Conservation (phyloP, 2,329 filamentous ascomycete species). For the Calonectria leucothoes region DNA sequence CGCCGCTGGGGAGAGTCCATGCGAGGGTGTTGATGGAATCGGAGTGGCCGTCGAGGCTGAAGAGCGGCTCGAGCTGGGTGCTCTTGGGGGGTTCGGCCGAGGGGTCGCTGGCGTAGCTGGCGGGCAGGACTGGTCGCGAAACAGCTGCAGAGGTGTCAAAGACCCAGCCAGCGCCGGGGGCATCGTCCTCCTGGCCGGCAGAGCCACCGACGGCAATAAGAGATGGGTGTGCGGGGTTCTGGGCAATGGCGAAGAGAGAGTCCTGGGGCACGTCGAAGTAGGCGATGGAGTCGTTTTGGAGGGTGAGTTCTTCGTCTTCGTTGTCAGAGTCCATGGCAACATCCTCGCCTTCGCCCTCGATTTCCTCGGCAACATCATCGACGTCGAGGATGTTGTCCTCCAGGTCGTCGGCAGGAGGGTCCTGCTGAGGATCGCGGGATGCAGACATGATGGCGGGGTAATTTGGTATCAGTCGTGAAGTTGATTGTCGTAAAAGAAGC, state of each 20-base stretch:
- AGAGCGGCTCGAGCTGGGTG: slow-evolving; percentile 72
- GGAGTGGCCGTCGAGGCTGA: slow-evolving; percentile 86
- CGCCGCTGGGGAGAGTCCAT: slow-evolving; percentile 86
- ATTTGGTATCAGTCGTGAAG: slow-evolving; percentile 14
- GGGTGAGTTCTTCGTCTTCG: slow-evolving; percentile 81
- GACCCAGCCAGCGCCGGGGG: slow-evolving; percentile 84
- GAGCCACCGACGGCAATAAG: slow-evolving; percentile 89
- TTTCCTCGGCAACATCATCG: slow-evolving; percentile 77
- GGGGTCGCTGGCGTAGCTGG: slow-evolving; percentile 77
- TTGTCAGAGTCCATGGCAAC: slow-evolving; percentile 84
- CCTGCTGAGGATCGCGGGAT: slow-evolving; percentile 35
- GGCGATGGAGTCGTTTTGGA: slow-evolving; percentile 92
- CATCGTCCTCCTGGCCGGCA: slow-evolving; percentile 68
- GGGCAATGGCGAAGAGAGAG: slow-evolving; percentile 93
- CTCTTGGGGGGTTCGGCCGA: slow-evolving; percentile 63
- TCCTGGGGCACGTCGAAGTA: slow-evolving; percentile 93
- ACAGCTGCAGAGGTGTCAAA: slow-evolving; percentile 78
- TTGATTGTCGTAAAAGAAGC: neutral
- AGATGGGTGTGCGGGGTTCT: slow-evolving; percentile 82
- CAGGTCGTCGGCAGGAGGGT: slow-evolving; percentile 23
- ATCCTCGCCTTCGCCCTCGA: slow-evolving; percentile 76
- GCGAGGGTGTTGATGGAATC: slow-evolving; percentile 90
- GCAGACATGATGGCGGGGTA: slow-evolving; percentile 48
- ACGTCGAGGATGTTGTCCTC: slow-evolving; percentile 58
- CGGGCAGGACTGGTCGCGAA: slow-evolving; percentile 76